These are phyloP conservation scores for Solanum aculeatissimum DNA, from an alignment of 305 asterid genomes.

Conservation along the genomic window DNA sequence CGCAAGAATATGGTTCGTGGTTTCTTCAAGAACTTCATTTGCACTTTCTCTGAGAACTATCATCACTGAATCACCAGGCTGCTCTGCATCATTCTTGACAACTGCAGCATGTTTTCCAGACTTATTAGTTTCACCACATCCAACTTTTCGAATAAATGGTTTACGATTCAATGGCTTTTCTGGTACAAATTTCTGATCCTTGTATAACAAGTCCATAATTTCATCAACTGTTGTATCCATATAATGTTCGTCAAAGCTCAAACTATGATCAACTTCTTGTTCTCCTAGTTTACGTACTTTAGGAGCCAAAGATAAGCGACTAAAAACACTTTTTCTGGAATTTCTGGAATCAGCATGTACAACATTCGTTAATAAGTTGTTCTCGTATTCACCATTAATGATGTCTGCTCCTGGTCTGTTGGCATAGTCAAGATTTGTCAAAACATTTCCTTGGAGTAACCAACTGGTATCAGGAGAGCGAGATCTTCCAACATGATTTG, in stretches of 20 bases:
- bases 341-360: conserved; percentile 11
- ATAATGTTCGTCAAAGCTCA: conserved; percentile 4
- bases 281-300: conserved; percentile 4
- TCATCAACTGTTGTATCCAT: conserved; percentile 50
- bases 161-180: conserved; percentile 16
- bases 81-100: conserved; percentile 7
- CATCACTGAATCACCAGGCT: neutral
- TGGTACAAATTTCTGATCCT: conserved; percentile 8
- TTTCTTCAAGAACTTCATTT: conserved; percentile 10
- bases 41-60: conserved; percentile 5
- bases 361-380: conserved; percentile 13
- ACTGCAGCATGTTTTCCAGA: conserved; percentile 8
- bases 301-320: conserved; percentile 36
- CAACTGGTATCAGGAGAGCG: conserved; percentile 8
- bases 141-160: conserved; percentile 11
- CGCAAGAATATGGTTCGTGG: conserved; percentile 19
- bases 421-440: conserved; percentile 10
- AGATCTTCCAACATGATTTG: conserved; percentile 2
- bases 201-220: conserved; percentile 43
- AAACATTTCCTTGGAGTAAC: conserved; percentile 12
- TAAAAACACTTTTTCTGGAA: conserved; percentile 48
- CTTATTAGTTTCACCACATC: conserved; percentile 8
- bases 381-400: conserved; percentile 6
- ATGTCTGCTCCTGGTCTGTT: conserved; percentile 1
- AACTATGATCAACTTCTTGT: conserved; percentile 7